Base-by-base conservation (phyloP, 768 basidiomycete genomes). In the Kwoniella pini region DNA sequence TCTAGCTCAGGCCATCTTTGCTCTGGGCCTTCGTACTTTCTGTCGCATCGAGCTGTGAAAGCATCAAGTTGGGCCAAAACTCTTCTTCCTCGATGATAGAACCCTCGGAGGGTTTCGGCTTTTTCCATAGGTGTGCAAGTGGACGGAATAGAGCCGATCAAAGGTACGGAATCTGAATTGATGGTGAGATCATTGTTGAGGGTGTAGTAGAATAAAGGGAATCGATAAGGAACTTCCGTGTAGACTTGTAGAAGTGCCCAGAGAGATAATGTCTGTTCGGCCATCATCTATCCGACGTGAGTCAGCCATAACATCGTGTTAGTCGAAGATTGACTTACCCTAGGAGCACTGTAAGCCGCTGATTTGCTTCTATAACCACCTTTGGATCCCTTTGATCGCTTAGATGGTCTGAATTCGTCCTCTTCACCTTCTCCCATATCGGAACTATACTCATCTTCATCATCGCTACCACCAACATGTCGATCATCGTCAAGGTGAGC, bases 131-230 rank as follows among this genome's bases (percentile, higher is more conserved):
- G 72, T 3, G 72, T 67, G 45, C 54, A 65, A 22, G 72, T 74
- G 5, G 75, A 67, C 2, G 77, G 75, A 45, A 78, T 74, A 3
- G 77, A 75, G 17, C 77, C 77, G 54, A 78, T 78, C 21, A 78
- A 63, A 3, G 77, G 77, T 27, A 78, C 74, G 3, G 77, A 70
- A 49, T 76, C 75, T 19, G 72, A 68, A 65, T 76, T 72, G 69
- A 78, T 76, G 33, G 74, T 59, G 51, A 78, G 66, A 44, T 78
- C 77, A 57, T 73, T 71, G 54, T 74, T 76, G 38, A 76, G 60
- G 9, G 73, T 73, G 65, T 75, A 72, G 69, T 77, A 78, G 69
- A 78, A 78, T 19, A 78, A 59, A 2, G 77, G 77, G 70, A 67
- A 78, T 0, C 57, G 59, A 26, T 70, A 66, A 6, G 74, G 77